Evolutionary conservation across 768 basidiomycete genomes (phyloP), one percentile per base, ranked within the genome.

Genomic region (Russula compacta): DNA sequence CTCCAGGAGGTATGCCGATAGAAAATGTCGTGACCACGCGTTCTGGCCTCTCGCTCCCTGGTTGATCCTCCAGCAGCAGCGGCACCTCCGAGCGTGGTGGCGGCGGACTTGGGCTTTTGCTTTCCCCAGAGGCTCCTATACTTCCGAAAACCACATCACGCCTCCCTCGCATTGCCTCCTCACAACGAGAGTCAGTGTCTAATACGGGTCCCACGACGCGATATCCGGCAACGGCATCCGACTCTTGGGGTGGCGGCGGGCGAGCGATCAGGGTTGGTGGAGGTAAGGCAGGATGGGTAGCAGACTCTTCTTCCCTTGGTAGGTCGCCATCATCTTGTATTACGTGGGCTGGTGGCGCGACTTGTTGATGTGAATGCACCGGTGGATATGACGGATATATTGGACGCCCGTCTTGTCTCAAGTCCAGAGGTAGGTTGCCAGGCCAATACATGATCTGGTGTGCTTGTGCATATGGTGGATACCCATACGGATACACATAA

Each of bases 1-100:
- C 75, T 2, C 75, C 69, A 15, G 75, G 77, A 8, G 69, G 59
- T 3, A 82, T 63, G 0, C 82, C 82, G 39, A 82, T 77, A 8
- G 76, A 76, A 59, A 81, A 79, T 4, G 72, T 58, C 29, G 73
- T 63, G 63, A 76, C 52, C 72, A 17, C 70, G 69, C 58, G 75
- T 73, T 17, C 69, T 71, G 17, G 62, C 67, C 24, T 69, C 21
- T 58, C 38, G 29, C n/a, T 35, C 59, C 33, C 58, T 11, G 55
- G 15, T 44, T 32, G 40, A 38, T 10, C 35, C 8, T 44, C 63
- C 42, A 15, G 14, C 53, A 19, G 51, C 49, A n/a, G 56, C 9
- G 46, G 46, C 46, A 64, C 59, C 52, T 29, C 56, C 6, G 53
- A 43, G 12, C 48, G 10, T 33, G 52, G 60, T 3, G 61, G 60